Conservation (phyloP, 2,329 filamentous ascomycete genomes). For the Diaporthe ilicicola region DNA sequence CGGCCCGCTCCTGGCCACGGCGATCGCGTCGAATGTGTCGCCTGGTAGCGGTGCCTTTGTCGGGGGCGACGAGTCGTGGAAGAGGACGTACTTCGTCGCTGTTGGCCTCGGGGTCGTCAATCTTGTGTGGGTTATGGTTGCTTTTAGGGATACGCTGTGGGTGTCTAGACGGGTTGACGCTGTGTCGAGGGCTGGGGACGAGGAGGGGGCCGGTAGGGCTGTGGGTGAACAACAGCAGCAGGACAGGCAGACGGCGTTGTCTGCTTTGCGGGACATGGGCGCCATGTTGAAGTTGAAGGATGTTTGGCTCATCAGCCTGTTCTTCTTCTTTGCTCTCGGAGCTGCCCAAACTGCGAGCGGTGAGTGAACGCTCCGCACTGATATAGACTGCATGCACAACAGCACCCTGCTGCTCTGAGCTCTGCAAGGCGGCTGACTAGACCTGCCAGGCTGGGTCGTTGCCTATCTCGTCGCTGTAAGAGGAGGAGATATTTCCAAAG, state of each 20-base stretch:
- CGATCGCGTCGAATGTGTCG: constrained; percentile 51
- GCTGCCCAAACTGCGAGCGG: constrained; percentile 61
- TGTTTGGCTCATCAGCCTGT: constrained; percentile 67
- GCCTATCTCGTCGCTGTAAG: constrained; percentile 70
- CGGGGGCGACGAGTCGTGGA: constrained; percentile 50
- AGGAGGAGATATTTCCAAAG: constrained; percentile 60
- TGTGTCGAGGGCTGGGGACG: background rate
- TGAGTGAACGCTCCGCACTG: background rate
- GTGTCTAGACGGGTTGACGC: constrained; percentile 37
- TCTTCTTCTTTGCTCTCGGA: constrained; percentile 72
- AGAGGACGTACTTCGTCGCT: constrained; percentile 64
- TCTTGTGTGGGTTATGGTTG: constrained; percentile 52
- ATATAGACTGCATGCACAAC: background rate
- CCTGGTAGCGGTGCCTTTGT: constrained; percentile 33
- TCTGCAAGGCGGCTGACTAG: background rate
- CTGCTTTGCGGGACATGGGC: constrained; percentile 45
- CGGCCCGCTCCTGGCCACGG: constrained; percentile 62
- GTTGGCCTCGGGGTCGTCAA: constrained; percentile 62
- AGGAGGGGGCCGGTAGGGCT: constrained; percentile 27
- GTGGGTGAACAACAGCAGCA: constrained; percentile 43
- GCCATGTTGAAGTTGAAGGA: constrained; percentile 44
- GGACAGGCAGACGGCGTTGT: constrained; percentile 49
- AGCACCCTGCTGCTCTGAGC: background rate
- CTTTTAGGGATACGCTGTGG: constrained; percentile 58
- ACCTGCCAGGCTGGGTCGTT: constrained; percentile 63